Conservation (phyloP, 768 basidiomycete genomes). For the Coprinellus micaceus region DNA sequence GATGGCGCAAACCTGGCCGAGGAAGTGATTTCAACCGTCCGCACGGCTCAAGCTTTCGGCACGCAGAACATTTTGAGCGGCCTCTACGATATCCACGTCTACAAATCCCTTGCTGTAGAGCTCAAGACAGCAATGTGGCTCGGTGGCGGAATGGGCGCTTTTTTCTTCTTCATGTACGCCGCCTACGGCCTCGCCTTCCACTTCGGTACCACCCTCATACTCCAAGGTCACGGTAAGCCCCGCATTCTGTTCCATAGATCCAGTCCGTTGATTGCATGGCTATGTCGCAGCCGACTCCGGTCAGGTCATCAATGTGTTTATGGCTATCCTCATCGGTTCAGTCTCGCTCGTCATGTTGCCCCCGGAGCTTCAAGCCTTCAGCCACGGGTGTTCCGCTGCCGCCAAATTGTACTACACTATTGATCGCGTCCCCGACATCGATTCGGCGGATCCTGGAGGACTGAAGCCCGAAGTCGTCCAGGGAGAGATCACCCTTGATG, state of each 20-base stretch:
- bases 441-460: conserved; percentile 60
- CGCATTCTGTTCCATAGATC: too few relatives aligned
- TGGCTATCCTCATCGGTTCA: conserved; percentile 74
- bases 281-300: conserved; percentile 65
- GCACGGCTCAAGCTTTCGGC: conserved; percentile 82
- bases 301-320: conserved; percentile 68
- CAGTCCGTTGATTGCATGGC: too few relatives aligned
- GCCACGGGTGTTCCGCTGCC: conserved; percentile 68
- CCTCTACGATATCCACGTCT: conserved; percentile 58
- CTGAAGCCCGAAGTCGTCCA: conserved; percentile 54
- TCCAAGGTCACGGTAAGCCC: conserved; percentile 44
- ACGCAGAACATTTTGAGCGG: conserved; percentile 52
- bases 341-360: conserved; percentile 73
- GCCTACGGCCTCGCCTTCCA: conserved; percentile 33
- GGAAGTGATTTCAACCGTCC: conserved; percentile 77
- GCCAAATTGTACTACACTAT: conserved; percentile 79
- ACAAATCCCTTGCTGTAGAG: conserved; percentile 41
- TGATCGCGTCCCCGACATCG: conserved; percentile 73
- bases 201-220: conserved; percentile 73
- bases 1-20: conserved; percentile 73
- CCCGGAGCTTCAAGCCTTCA: conserved; percentile 71
- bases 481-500: conserved; percentile 60
- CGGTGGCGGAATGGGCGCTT: conserved; percentile 53
- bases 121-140: conserved; percentile 46
- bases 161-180: conserved; percentile 72